Evolutionary conservation across 108 stramenopile species (phyloP), one percentile per base, ranked within the genome.

Genomic region (Heterococcus sp.): DNA sequence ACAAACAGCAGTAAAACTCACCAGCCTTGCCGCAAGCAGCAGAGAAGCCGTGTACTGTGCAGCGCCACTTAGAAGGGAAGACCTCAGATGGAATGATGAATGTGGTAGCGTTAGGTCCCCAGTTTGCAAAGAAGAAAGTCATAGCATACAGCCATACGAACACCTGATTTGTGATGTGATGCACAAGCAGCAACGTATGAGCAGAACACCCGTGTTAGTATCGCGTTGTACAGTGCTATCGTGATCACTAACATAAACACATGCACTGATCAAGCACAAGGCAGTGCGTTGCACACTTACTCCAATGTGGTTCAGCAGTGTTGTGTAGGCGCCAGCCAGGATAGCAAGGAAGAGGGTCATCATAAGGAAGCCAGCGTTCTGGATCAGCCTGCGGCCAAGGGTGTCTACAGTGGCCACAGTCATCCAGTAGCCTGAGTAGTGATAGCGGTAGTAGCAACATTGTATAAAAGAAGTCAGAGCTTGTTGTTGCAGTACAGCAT

Each of bases 1-100:
- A n/a, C n/a, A n/a, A n/a, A n/a, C n/a, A n/a, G n/a, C n/a, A n/a
- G n/a, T n/a, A n/a, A n/a, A n/a, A n/a, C n/a, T n/a, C n/a, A n/a
- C 46, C 46, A 8, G 46, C 46, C 71, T 89, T 89, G 32, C 90
- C 90, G 29, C 76, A 77, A 2, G 90, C 90, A 11, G 90, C 90
- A 1, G 85, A 87, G 34, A 91, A 64, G 0, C 90, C 90, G 38
- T 90, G 89, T 36, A 75, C 64, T 31, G 88, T 85, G 64, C 81
- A 64, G 0, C 89, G 85, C 11, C 88, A 78, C 27, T 87, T 66
- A 29, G 86, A 76, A 21, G 90, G 89, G 39, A 89, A 91, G 34
- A 79, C 76, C 73, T 88, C 89, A 2, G 87, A 80, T 33, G 90
- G 90, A 39, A 91, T 84, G n/a, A 91, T 85, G 78, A 83, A 90